Base-by-base conservation (phyloP, 768 basidiomycete genomes). In the Suillus alpinus region DNA sequence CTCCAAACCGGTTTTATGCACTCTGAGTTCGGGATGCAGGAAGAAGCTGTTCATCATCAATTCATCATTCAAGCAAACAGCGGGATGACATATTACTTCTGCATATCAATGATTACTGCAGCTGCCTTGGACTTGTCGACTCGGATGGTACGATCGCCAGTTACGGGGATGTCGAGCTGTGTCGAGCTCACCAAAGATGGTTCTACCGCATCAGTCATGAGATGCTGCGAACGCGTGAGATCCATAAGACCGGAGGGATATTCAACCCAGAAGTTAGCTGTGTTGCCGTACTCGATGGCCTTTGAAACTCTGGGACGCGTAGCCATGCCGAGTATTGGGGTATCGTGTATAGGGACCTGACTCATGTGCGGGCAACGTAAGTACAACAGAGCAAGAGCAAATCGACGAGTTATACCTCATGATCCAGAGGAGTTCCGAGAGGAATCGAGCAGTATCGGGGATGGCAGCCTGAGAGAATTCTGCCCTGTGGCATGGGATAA, bases 71-170 rank as follows among this genome's bases (percentile, higher is more conserved):
- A 65, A 32, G 7, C 32, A 23, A 31, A 47, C 9, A 36, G 23
- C 20, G n/a, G 7, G 34, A 50, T 29, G n/a, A 37, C 40, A 18
- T 63, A 78, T 61, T 66, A 87, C 87, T 88, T 89, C 69, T 89
- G 88, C 88, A 89, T 89, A 66, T 88, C 88, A 56, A 88, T 80
- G 20, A 89, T 77, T n/a, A 88, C 81, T 58, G 84, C 71, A 10
- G 86, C 87, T 18, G 79, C 82, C 52, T 76, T 71, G 34, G 78
- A 72, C 37, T 76, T 78, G 65, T 83, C 76, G 31, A 87, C 72
- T 55, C 86, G 76, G 51, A 88, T 71, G 20, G 72, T 75, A 26
- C 85, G 77, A 23, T 79, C 77, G 18, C 82, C 80, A 60, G 84
- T 77, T 4, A 85, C 86, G 4, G 76, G 70, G 39, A 89, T 77